A percentile compares a stretch with the other conserved stretches of the same genome.
Evolutionary conservation across 805 yeast genomes (phyloP).

Genomic region (Lachancea fermentati): DNA sequence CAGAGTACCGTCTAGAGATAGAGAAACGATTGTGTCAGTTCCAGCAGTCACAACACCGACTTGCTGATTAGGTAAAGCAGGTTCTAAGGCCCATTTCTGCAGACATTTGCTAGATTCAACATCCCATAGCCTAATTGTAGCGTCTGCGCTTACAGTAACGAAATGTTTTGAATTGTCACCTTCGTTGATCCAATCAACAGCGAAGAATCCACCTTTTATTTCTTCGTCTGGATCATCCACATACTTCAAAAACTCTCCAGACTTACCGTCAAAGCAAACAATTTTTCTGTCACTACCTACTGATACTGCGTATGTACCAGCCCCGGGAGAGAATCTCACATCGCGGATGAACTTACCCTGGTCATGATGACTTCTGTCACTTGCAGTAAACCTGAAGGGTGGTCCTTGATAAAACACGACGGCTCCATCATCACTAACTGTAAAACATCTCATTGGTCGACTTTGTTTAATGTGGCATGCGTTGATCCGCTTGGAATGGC

Average conservation of each 20-base stretch:
- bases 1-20: constrained; percentile 68
- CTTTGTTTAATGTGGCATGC: constrained; percentile 79
- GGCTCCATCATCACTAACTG: constrained; percentile 85
- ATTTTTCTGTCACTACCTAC: constrained; percentile 82
- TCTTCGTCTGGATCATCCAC: constrained; percentile 35
- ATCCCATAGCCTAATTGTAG: constrained; percentile 62
- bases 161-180: constrained; percentile 42
- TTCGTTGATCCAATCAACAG: constrained; percentile 60
- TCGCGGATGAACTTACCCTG: constrained; percentile 65
- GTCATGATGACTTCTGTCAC: constrained; percentile 67
- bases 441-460: constrained; percentile 90
- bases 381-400: constrained; percentile 79
- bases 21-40: constrained; percentile 51
- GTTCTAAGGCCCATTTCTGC: constrained; percentile 47
- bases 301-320: constrained; percentile 60
- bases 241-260: constrained; percentile 65
- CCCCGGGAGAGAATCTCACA: constrained; percentile 71
- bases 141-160: constrained; percentile 83
- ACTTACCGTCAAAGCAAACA: constrained; percentile 77
- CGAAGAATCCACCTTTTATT: constrained; percentile 79
- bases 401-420: constrained; percentile 86
- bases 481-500: constrained; percentile 79
- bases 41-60: constrained; percentile 64
- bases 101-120: constrained; percentile 39
- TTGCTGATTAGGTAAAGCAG: constrained; percentile 57